phyloP scores from a whole-genome alignment of 805 yeast species.

The Tetrapisispora iriomotensis region DNA sequence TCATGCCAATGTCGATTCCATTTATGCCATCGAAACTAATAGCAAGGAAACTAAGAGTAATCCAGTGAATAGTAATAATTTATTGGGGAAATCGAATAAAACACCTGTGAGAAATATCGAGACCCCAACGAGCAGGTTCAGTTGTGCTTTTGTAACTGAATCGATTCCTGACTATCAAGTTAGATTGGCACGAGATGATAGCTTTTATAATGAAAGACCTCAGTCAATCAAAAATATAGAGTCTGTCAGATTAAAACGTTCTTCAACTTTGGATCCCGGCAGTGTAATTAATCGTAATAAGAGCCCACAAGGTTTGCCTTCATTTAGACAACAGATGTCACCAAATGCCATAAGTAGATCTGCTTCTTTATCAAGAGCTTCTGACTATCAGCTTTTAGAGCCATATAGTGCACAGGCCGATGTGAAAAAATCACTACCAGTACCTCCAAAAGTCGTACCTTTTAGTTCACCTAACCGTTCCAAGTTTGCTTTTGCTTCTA shows the following conservation, averaged over 20 bases:
- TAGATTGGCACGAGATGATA: slow-evolving; percentile 1
- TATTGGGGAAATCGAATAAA: background rate
- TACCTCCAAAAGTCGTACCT: background rate
- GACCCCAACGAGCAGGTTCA: slow-evolving; percentile 1
- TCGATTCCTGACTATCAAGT: slow-evolving; percentile 7
- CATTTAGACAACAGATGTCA: background rate
- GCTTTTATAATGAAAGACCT: slow-evolving; percentile 2
- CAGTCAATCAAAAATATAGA: slow-evolving; percentile 1
- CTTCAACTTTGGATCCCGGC: background rate
- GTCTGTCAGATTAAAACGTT: background rate
- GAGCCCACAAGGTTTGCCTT: too few species aligned
- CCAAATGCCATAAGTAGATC: too few species aligned
- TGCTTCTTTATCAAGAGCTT: too few species aligned
- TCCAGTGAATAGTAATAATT: background rate
- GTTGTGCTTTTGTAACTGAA: slow-evolving; percentile 9
- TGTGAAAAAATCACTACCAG: background rate
- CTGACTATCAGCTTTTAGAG: too few species aligned
- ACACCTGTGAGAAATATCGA: background rate
- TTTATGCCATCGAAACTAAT: background rate
- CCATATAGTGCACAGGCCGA: too few species aligned
- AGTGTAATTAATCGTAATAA: background rate
- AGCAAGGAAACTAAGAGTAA: too few species aligned
- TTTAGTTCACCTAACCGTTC: slow-evolving; percentile 1
- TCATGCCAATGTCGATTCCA: slow-evolving; percentile 24
- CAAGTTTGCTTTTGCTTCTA: slow-evolving; percentile 8